Conservation (phyloP, 208 protist genomes). For the Acanthamoeba triangularis region DNA sequence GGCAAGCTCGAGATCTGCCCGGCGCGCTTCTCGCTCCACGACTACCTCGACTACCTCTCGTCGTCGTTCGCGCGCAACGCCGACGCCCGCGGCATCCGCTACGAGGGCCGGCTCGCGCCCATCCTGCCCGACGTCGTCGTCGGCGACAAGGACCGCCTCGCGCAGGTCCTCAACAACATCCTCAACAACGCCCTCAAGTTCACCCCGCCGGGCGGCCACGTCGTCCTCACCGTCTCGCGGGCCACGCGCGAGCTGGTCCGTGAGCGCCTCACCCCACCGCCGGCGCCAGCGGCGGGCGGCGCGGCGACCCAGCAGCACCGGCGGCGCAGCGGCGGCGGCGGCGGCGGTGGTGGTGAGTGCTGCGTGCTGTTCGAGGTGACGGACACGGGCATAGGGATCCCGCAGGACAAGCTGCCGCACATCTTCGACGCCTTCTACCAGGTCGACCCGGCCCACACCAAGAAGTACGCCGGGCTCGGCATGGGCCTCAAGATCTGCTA, state of each 20-base stretch:
- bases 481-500: constrained; percentile 62
- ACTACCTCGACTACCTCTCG: constrained; percentile 38
- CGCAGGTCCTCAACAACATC: constrained; percentile 71
- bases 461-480: constrained; percentile 45
- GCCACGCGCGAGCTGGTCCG: not conserved
- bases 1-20: constrained; percentile 65
- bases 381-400: constrained; percentile 68
- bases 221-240: not conserved
- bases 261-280: not conserved
- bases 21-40: constrained; percentile 31
- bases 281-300: not conserved
- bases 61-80: not conserved
- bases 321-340: not conserved
- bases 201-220: not conserved
- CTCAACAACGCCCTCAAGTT: constrained; percentile 53
- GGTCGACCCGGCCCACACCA: constrained; percentile 64
- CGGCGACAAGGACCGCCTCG: constrained; percentile 32
- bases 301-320: not conserved
- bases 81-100: not conserved
- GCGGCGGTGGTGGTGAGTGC: not conserved
- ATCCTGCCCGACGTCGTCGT: constrained; percentile 25
- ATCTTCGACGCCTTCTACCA: constrained; percentile 73
- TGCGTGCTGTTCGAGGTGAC: constrained; percentile 11
- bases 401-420: not conserved
- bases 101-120: not conserved